phyloP scores from a whole-genome alignment of 768 basidiomycete genomes.

The Macrolepiota albuminosa region DNA sequence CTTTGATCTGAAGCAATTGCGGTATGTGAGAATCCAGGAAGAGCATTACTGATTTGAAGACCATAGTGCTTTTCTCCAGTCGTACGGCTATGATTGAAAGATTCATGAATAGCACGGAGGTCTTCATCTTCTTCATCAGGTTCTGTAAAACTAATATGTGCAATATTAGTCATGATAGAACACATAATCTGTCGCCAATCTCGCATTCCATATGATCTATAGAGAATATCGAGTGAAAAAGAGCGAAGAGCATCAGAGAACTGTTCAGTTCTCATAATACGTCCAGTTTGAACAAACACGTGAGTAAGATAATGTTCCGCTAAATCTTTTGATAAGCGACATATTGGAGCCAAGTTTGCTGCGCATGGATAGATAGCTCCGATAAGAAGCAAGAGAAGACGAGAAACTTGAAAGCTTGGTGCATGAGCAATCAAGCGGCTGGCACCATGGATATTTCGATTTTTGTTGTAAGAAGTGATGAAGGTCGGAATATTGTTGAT shows the following conservation, averaged over 20 bases:
- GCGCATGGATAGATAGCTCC: neutral
- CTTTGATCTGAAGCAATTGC: slow-evolving; percentile 1
- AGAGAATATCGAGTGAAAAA: no score
- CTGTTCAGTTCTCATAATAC: no score
- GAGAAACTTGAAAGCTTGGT: neutral
- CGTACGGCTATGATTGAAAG: no score
- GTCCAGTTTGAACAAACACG: no score
- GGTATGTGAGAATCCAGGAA: neutral
- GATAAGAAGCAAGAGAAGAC: neutral
- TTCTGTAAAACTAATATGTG: no score
- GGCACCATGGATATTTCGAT: neutral
- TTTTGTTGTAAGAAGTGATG: neutral
- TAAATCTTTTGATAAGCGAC: neutral
- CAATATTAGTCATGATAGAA: no score
- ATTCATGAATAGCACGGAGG: no score
- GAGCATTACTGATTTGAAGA: neutral
- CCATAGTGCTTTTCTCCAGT: neutral
- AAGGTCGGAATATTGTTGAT: neutral
- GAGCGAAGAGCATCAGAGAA: no score
- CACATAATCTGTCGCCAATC: no score
- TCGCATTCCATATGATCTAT: no score
- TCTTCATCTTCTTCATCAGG: no score
- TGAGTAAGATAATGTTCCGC: no score
- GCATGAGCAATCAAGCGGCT: neutral
- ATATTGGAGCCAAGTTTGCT: neutral